Percentiles rank a stretch among this genome's conserved stretches.
These are phyloP conservation scores for Pezicula neosporulosa DNA, from an alignment of 2,329 filamentous ascomycete species.

Conservation along the genomic window DNA sequence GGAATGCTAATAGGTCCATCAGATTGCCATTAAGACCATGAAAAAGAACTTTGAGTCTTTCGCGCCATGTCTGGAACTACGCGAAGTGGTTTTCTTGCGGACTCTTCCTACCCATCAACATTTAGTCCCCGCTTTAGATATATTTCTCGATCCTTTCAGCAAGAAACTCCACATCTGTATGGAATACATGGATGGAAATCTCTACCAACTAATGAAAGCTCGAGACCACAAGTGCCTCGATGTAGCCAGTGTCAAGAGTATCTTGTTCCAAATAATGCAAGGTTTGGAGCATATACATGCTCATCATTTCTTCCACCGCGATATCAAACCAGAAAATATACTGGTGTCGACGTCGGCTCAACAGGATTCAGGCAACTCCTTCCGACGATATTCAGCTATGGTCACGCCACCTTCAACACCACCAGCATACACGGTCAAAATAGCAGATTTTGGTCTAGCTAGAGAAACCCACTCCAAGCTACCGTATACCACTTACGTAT, in stretches of 20 bases:
- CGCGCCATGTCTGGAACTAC: constrained; percentile 82
- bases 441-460: constrained; percentile 97
- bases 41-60: constrained; percentile 99
- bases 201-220: constrained; percentile 98
- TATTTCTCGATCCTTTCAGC: constrained; percentile 93
- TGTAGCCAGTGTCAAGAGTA: constrained; percentile 90
- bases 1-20: constrained; percentile 10
- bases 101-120: constrained; percentile 85
- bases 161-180: constrained; percentile 97
- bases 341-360: constrained; percentile 82
- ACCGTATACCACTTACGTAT: constrained; percentile 97
- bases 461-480: constrained; percentile 94
- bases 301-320: constrained; percentile 96
- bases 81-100: constrained; percentile 94
- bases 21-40: constrained; percentile 99
- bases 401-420: constrained; percentile 95
- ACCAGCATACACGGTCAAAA: constrained; percentile 92
- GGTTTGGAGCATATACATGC: constrained; percentile 97
- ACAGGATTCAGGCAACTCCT: constrained; percentile 77
- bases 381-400: constrained; percentile 87
- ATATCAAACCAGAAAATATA: constrained; percentile 99
- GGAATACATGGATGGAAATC: constrained; percentile 99
- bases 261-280: constrained; percentile 93
- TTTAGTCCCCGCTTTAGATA: constrained; percentile 94
- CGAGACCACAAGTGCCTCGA: constrained; percentile 94